These are phyloP conservation scores for Clonostachys chloroleuca DNA, from an alignment of 2,329 filamentous ascomycete species.

Conservation along the genomic window DNA sequence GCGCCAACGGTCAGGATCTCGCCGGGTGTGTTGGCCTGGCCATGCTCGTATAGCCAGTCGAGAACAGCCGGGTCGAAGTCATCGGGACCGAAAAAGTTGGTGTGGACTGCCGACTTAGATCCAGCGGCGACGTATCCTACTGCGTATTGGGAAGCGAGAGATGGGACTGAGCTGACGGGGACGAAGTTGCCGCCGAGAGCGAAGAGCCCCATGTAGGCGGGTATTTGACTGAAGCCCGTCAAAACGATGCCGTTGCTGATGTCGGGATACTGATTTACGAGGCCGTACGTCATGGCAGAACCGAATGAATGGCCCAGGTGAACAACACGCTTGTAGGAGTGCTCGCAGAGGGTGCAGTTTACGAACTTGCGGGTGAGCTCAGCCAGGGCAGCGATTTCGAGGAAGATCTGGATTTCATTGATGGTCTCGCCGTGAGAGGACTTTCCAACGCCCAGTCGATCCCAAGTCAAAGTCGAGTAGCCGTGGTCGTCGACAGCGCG, in stretches of 20 bases:
- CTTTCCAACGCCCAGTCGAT: conserved; percentile 56
- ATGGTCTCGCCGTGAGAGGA: conserved; percentile 56
- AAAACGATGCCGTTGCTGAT: conserved; percentile 54
- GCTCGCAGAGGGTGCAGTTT: conserved; percentile 30
- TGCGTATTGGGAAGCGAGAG: conserved; percentile 23
- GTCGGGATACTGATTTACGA: conserved; percentile 45
- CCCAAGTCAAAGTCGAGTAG: conserved; percentile 56
- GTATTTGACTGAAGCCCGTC: conserved; percentile 52
- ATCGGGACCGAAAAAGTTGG: conserved; percentile 45
- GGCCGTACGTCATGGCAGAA: conserved; percentile 49
- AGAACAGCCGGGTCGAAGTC: conserved; percentile 52
- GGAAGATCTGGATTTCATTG: conserved; percentile 51
- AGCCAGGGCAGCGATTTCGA: conserved; percentile 54
- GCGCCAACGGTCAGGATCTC: conserved; percentile 53
- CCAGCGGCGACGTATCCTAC: conserved; percentile 49
- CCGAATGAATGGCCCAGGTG: conserved; percentile 65
- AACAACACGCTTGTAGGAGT: conserved; percentile 30
- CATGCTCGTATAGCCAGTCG: conserved; percentile 33
- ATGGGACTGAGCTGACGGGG: conserved; percentile 25
- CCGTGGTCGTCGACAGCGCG: conserved; percentile 47
- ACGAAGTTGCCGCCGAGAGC: conserved; percentile 40
- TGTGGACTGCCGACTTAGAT: conserved; percentile 42
- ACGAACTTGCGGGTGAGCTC: conserved; percentile 46
- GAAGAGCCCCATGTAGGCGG: conserved; percentile 35
- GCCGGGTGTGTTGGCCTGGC: conserved; percentile 53